These are phyloP conservation scores for Amanita molliuscula DNA, from an alignment of 768 basidiomycete species.

Conservation along the genomic window DNA sequence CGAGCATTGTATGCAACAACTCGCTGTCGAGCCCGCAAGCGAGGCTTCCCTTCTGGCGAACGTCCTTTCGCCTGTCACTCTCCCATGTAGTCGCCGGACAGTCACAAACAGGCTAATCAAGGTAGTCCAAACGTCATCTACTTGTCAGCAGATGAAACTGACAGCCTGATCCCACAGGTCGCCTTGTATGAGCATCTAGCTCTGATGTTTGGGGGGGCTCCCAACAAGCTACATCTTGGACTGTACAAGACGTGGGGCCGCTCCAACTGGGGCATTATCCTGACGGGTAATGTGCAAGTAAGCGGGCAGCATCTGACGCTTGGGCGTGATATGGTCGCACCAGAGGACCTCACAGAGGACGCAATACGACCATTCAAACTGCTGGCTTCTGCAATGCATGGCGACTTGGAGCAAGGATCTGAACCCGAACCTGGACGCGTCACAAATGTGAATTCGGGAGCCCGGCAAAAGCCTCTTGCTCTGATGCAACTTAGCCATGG, in stretches of 20 bases:
- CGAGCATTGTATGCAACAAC: neutral
- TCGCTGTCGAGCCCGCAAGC: neutral
- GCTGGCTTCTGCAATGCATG: constrained; percentile 44
- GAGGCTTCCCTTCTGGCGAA: neutral
- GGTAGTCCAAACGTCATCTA: constrained; percentile 20
- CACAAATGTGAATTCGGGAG: neutral
- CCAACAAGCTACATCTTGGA: constrained; percentile 49
- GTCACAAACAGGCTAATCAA: constrained; percentile 44
- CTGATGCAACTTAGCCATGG: constrained; percentile 80
- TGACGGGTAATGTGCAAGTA: constrained; percentile 82
- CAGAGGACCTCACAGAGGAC: constrained; percentile 28
- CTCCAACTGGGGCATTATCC: constrained; percentile 78
- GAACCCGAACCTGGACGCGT: neutral
- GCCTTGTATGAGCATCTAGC: constrained; percentile 85
- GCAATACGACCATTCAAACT: constrained; percentile 38
- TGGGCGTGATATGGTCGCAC: constrained; percentile 64
- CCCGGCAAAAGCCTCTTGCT: constrained; percentile 29
- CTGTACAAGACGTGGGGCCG: constrained; percentile 71
- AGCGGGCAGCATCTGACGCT: constrained; percentile 50
- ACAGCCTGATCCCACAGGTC: constrained; percentile 35
- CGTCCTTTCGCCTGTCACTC: constrained; percentile 12
- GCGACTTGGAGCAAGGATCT: constrained; percentile 6
- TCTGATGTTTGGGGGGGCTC: constrained; percentile 53
- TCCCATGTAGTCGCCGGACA: constrained; percentile 30
- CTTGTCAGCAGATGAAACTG: neutral